Conservation (phyloP, 2,329 filamentous ascomycete species). For the Orbilia quercus region DNA sequence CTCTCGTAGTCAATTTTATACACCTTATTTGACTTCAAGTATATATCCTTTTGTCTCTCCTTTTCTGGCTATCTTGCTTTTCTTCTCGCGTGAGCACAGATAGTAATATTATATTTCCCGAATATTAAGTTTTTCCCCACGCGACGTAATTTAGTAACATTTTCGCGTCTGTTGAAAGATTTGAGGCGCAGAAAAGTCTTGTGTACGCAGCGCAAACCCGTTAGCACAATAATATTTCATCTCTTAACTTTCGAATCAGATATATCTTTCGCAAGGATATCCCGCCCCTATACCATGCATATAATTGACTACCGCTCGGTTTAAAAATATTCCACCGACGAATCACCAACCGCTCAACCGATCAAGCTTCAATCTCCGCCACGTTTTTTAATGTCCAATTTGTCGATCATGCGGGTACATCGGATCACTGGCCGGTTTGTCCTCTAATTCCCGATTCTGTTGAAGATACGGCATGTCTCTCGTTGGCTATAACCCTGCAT, state of each 20-base stretch:
- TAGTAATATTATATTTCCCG: too few relatives aligned
- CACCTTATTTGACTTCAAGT: constrained; percentile 8
- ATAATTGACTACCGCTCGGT: constrained; percentile 9
- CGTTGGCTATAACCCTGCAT: background rate
- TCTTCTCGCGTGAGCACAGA: constrained; percentile 2
- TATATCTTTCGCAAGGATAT: too few relatives aligned
- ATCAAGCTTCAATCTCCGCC: constrained; percentile 14
- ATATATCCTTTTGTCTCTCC: constrained; percentile 15
- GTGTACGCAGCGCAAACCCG: too few relatives aligned
- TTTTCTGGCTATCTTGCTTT: constrained; percentile 3
- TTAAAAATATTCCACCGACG: background rate
- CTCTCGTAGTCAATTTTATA: constrained; percentile 26
- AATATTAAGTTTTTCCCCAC: too few relatives aligned
- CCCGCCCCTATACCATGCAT: constrained; percentile 35
- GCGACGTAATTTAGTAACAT: too few relatives aligned
- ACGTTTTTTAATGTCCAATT: constrained; percentile 45
- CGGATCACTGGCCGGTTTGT: constrained; percentile 24
- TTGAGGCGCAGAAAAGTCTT: too few relatives aligned
- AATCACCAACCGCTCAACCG: background rate
- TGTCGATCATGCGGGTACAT: constrained; percentile 30
- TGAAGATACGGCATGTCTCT: background rate
- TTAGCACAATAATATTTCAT: too few relatives aligned
- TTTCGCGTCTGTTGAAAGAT: too few relatives aligned
- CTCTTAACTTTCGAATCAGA: too few relatives aligned
- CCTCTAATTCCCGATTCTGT: constrained; percentile 1